Conservation (phyloP, 2,329 filamentous ascomycete genomes). For the Aureobasidium sp. region DNA sequence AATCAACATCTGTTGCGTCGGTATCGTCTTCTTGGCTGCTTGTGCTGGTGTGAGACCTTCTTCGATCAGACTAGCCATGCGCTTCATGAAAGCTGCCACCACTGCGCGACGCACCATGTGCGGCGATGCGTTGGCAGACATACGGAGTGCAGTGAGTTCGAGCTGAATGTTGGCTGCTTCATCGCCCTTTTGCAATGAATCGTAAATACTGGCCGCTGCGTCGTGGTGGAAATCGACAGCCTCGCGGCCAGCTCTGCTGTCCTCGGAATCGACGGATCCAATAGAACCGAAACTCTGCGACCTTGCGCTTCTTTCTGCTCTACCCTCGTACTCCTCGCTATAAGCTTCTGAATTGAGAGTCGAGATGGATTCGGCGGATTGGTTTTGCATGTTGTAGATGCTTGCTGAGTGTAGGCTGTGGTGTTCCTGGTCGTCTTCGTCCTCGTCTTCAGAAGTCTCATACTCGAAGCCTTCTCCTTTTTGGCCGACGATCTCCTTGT, state of each 20-base stretch:
- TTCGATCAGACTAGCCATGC: slow-evolving; percentile 62
- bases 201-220: slow-evolving; percentile 76
- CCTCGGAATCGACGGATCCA: slow-evolving; percentile 61
- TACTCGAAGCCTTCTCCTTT: slow-evolving; percentile 55
- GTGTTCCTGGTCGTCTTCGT: slow-evolving; percentile 48
- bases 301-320: slow-evolving; percentile 15
- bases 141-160: slow-evolving; percentile 87
- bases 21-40: slow-evolving; percentile 34
- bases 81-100: slow-evolving; percentile 74
- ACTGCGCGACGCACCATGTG: slow-evolving; percentile 80
- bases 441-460: slow-evolving; percentile 47
- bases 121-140: slow-evolving; percentile 84
- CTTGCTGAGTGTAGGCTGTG: slow-evolving; percentile 27
- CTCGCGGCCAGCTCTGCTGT: slow-evolving; percentile 30
- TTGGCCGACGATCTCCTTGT: slow-evolving; percentile 47
- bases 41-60: slow-evolving; percentile 28
- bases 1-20: slow-evolving; percentile 50
- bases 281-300: slow-evolving; percentile 35
- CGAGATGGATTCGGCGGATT: slow-evolving; percentile 51
- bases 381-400: slow-evolving; percentile 43
- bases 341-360: slow-evolving; percentile 48
- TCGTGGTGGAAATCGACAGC: slow-evolving; percentile 71
- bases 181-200: slow-evolving; percentile 65
- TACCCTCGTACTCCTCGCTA: slow-evolving; percentile 27
- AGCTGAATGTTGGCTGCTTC: slow-evolving; percentile 79